phyloP scores from a whole-genome alignment of 1,139 yeast species.

The Kazachstania sp. region DNA sequence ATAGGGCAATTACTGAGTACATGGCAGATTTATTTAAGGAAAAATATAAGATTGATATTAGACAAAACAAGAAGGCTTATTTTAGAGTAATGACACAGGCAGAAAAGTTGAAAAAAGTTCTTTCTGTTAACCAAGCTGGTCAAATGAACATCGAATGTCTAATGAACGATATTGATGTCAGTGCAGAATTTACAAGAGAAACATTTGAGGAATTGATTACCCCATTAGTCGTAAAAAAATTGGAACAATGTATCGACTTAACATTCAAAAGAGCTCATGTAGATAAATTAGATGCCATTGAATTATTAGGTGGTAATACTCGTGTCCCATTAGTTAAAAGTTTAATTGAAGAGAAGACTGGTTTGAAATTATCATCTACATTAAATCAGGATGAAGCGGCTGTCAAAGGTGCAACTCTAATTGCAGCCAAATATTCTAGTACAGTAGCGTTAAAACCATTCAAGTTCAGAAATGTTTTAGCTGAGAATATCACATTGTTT shows the following conservation, averaged over 20 bases:
- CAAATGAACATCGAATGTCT: constrained; percentile 92
- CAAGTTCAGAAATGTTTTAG: constrained; percentile 82
- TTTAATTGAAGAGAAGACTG: constrained; percentile 67
- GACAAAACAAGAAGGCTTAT: constrained; percentile 86
- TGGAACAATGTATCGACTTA: constrained; percentile 63
- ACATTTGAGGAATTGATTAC: constrained; percentile 81
- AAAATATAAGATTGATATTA: constrained; percentile 88
- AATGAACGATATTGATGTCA: constrained; percentile 94
- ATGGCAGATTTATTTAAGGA: constrained; percentile 83
- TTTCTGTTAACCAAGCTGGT: constrained; percentile 90
- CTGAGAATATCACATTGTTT: constrained; percentile 50
- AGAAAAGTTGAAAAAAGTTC: constrained; percentile 88
- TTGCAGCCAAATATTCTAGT: constrained; percentile 98
- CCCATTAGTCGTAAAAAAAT: constrained; percentile 63
- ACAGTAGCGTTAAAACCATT: constrained; percentile 96
- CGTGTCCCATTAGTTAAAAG: constrained; percentile 91
- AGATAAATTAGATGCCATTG: constrained; percentile 78
- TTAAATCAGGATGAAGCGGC: constrained; percentile 98
- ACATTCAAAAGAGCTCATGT: constrained; percentile 72
- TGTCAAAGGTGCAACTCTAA: constrained; percentile 90
- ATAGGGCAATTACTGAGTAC: constrained; percentile 83
- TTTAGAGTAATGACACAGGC: constrained; percentile 85
- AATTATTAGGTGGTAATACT: constrained; percentile 94
- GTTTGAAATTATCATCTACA: constrained; percentile 83
- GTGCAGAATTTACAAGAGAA: constrained; percentile 80